Evolutionary conservation across 495 filamentous ascomycete species (phyloP).

Genomic region (Cladorrhinum samala): DNA sequence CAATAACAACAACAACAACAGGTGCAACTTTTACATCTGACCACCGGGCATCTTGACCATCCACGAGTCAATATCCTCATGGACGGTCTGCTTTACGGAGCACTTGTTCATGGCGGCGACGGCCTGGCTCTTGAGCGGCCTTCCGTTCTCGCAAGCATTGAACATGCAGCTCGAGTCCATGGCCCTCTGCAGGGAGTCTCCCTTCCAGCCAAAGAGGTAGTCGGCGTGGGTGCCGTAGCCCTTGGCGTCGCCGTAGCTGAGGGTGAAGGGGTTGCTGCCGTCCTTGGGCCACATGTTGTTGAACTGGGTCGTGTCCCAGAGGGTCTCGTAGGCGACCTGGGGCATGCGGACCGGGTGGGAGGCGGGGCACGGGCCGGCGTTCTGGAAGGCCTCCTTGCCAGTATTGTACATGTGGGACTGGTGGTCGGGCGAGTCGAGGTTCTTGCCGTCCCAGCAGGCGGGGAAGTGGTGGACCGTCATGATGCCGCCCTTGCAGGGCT

Average conservation of each 20-base stretch:
- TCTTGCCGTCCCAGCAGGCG: conserved; percentile 54
- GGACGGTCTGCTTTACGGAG: conserved; percentile 34
- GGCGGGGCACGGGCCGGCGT: conserved; percentile 41
- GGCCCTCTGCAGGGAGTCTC: conserved; percentile 38
- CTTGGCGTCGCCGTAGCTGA: conserved; percentile 21
- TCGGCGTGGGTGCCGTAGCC: conserved; percentile 44
- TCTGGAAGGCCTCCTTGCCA: conserved; percentile 35
- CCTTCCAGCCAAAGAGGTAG: conserved; percentile 46
- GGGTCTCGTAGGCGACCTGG: conserved; percentile 47
- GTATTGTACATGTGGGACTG: conserved; percentile 49
- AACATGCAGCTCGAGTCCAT: conserved; percentile 46
- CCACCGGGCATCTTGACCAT: conserved; percentile 33
- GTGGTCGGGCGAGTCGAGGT: conserved; percentile 53
- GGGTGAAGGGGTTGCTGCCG: conserved; percentile 42
- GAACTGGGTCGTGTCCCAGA: conserved; percentile 47
- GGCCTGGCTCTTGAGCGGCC: conserved; percentile 40
- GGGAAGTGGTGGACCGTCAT: conserved; percentile 50
- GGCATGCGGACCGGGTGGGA: conserved; percentile 46
- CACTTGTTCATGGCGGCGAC: conserved; percentile 40
- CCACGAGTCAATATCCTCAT: conserved; percentile 40
- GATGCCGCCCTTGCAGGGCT: conserved; percentile 41
- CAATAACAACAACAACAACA: no score
- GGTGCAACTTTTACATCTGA: conserved; percentile 25
- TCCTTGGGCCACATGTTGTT: conserved; percentile 42
- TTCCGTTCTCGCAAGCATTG: conserved; percentile 36